Evolutionary conservation across 2,329 filamentous ascomycete species (phyloP).

Genomic region (Curvularia lunata): DNA sequence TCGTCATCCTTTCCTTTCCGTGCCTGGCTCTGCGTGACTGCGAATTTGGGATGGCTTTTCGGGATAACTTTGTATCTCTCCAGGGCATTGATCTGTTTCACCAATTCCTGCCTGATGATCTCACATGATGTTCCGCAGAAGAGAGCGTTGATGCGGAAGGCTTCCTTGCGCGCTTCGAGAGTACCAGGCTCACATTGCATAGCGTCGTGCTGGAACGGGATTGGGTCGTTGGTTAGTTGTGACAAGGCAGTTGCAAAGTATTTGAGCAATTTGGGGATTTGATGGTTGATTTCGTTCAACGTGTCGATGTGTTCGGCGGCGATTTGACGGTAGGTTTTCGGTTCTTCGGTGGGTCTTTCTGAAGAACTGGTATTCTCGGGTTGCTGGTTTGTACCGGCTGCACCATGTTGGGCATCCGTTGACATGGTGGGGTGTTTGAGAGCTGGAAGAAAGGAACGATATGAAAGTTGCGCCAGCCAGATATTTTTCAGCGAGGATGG

Average conservation of each 20-base stretch:
- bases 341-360: constrained; percentile 13
- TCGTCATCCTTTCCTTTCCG: constrained; percentile 17
- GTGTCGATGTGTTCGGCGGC: constrained; percentile 43
- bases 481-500: not conserved
- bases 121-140: constrained; percentile 76
- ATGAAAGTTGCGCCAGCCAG: not conserved
- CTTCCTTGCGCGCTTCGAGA: constrained; percentile 53
- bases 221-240: constrained; percentile 56
- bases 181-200: constrained; percentile 34
- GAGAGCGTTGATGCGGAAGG: constrained; percentile 61
- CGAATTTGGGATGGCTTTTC: constrained; percentile 31
- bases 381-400: constrained; percentile 7
- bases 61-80: constrained; percentile 44
- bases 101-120: constrained; percentile 31
- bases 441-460: not conserved
- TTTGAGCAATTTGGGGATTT: constrained; percentile 63
- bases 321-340: constrained; percentile 39
- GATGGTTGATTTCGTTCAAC: constrained; percentile 38
- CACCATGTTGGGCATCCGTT: constrained; percentile 10
- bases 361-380: not conserved
- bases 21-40: constrained; percentile 8
- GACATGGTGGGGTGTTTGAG: constrained; percentile 24
- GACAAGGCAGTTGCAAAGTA: constrained; percentile 83
- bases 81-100: constrained; percentile 41
- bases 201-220: constrained; percentile 54